phyloP scores from a whole-genome alignment of 257 asterid species.

The Solanum sejunctum region DNA sequence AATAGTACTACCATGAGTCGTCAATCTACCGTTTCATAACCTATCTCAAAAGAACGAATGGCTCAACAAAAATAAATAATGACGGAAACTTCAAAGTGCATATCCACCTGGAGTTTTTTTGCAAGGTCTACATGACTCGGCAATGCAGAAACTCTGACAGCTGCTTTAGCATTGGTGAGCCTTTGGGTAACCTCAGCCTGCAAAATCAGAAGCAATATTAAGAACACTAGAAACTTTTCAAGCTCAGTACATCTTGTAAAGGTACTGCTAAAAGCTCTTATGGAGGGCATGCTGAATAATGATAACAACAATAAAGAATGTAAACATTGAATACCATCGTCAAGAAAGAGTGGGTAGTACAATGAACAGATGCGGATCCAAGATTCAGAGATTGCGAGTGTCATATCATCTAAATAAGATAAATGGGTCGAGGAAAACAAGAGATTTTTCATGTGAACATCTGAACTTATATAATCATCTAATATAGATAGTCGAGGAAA shows the following conservation, averaged over 20 bases:
- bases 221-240: not conserved
- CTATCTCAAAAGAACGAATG: not conserved
- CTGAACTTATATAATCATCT: too few species aligned
- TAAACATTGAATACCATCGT: not conserved
- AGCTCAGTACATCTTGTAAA: not conserved
- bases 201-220: not conserved
- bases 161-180: slow-evolving; percentile 38
- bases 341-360: not conserved
- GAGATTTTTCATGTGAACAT: too few species aligned
- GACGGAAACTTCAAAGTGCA: not conserved
- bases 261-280: not conserved
- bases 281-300: not conserved
- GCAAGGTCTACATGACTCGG: slow-evolving; percentile 84
- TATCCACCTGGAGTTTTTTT: slow-evolving; percentile 54
- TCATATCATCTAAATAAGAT: too few species aligned
- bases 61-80: not conserved
- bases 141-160: slow-evolving; percentile 32
- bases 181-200: slow-evolving; percentile 88
- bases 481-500: too few species aligned
- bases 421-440: too few species aligned
- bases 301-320: not conserved
- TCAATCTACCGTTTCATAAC: not conserved
- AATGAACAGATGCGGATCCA: not conserved
- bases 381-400: too few species aligned
- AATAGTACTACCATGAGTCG: not conserved